Percentiles rank a stretch among this genome's conserved stretches.
phyloP scores from a whole-genome alignment of 805 yeast genomes.

The Middelhovenomyces tepae region DNA sequence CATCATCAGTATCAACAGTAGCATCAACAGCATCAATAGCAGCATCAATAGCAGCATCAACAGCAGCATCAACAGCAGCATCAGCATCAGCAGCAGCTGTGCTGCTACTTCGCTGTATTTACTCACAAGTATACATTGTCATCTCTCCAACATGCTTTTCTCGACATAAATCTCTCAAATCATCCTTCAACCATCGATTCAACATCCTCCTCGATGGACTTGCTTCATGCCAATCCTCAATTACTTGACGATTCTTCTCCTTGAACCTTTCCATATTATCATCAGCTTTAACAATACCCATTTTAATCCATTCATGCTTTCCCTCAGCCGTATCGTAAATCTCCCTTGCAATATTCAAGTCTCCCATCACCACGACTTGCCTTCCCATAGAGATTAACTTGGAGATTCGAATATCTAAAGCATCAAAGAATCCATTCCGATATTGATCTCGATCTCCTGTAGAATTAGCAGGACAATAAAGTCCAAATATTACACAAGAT shows the following conservation, averaged over 20 bases:
- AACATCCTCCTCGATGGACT: constrained; percentile 37
- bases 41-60: too few relatives aligned
- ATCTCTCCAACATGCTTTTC: constrained; percentile 27
- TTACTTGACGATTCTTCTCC: constrained; percentile 25
- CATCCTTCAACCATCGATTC: constrained; percentile 36
- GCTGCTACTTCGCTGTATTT: too few relatives aligned
- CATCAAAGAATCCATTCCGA: constrained; percentile 48
- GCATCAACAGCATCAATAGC: too few relatives aligned
- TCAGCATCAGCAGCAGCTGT: too few relatives aligned
- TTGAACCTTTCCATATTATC: constrained; percentile 27
- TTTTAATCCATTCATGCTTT: constrained; percentile 38
- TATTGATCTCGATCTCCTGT: constrained; percentile 43
- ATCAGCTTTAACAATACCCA: constrained; percentile 3
- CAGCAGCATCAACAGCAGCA: too few relatives aligned
- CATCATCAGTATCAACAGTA: too few relatives aligned
- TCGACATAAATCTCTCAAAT: constrained; percentile 25
- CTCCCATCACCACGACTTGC: constrained; percentile 76
- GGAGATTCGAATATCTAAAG: constrained; percentile 53
- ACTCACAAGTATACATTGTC: constrained; percentile 29
- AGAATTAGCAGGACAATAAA: constrained; percentile 92
- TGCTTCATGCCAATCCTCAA: constrained; percentile 31
- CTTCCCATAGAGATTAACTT: constrained; percentile 51
- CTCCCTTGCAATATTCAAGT: constrained; percentile 74
- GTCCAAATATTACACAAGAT: constrained; percentile 36
- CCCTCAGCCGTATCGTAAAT: constrained; percentile 75